phyloP scores from a whole-genome alignment of 306 rosid species.

The Begonia masoniana region DNA sequence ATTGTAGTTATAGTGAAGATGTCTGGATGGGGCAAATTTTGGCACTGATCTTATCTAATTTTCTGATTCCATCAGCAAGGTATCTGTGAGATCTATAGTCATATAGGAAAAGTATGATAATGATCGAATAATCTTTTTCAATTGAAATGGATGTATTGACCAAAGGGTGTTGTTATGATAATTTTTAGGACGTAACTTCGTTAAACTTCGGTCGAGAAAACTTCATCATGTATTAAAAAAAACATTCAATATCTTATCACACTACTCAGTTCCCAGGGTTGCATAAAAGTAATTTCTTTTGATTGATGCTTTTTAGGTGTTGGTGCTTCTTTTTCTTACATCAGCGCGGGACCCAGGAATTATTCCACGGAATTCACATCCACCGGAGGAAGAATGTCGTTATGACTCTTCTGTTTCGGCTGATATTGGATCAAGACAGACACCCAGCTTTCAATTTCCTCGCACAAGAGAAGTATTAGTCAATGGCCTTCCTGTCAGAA shows the following conservation, averaged over 20 bases:
- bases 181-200: too few species aligned
- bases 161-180: background rate
- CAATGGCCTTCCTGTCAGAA: slow-evolving; percentile 55
- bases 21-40: too few species aligned
- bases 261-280: slow-evolving; percentile 7
- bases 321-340: slow-evolving; percentile 82
- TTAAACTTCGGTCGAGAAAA: background rate
- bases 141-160: too few species aligned
- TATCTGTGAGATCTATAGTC: too few species aligned
- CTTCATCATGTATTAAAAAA: too few species aligned
- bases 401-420: slow-evolving; percentile 31
- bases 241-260: slow-evolving; percentile 1
- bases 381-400: slow-evolving; percentile 82
- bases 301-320: slow-evolving; percentile 47
- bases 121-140: too few species aligned
- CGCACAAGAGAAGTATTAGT: slow-evolving; percentile 66
- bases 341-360: slow-evolving; percentile 91
- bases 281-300: slow-evolving; percentile 19
- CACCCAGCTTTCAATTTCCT: slow-evolving; percentile 70
- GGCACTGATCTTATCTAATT: too few species aligned
- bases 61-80: too few species aligned
- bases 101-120: too few species aligned
- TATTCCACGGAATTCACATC: slow-evolving; percentile 73
- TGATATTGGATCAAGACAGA: slow-evolving; percentile 62
- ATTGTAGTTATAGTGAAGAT: too few species aligned